Evolutionary conservation across 768 basidiomycete species (phyloP).

Genomic region (Tricholoma flavovirens): DNA sequence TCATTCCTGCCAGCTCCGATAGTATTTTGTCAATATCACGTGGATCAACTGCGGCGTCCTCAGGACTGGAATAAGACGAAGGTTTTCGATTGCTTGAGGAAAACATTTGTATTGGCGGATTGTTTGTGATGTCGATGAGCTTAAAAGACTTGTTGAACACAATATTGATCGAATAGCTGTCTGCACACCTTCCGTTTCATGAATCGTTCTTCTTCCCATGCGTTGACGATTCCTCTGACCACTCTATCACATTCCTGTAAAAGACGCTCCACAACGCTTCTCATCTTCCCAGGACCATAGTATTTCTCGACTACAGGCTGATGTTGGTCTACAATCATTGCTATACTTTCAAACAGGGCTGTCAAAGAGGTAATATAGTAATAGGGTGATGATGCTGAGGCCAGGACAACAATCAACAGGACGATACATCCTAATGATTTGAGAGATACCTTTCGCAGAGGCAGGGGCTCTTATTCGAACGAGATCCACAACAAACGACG

Average conservation of each 20-base stretch:
- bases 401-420: conserved; percentile 8
- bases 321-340: conserved; percentile 95
- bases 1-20: conserved; percentile 87
- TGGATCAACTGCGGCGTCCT: conserved; percentile 67
- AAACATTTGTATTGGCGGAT: conserved; percentile 30
- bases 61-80: conserved; percentile 20
- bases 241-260: conserved; percentile 86
- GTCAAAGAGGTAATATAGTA: conserved; percentile 91
- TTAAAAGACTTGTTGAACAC: conserved; percentile 15
- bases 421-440: not conserved
- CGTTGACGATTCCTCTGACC: conserved; percentile 63
- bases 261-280: conserved; percentile 64
- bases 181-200: conserved; percentile 68
- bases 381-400: conserved; percentile 79
- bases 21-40: conserved; percentile 87
- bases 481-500: conserved; percentile 86
- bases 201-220: conserved; percentile 89
- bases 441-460: conserved; percentile 68
- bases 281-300: conserved; percentile 89
- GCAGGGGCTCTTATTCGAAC: conserved; percentile 74
- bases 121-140: conserved; percentile 44
- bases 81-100: conserved; percentile 27
- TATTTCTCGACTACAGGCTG: conserved; percentile 98
- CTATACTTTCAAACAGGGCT: conserved; percentile 90
- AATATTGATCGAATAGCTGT: not conserved